Evolutionary conservation across 768 basidiomycete genomes (phyloP), one percentile per base, ranked within the genome.

Genomic region (Hygrocybe coccinea): DNA sequence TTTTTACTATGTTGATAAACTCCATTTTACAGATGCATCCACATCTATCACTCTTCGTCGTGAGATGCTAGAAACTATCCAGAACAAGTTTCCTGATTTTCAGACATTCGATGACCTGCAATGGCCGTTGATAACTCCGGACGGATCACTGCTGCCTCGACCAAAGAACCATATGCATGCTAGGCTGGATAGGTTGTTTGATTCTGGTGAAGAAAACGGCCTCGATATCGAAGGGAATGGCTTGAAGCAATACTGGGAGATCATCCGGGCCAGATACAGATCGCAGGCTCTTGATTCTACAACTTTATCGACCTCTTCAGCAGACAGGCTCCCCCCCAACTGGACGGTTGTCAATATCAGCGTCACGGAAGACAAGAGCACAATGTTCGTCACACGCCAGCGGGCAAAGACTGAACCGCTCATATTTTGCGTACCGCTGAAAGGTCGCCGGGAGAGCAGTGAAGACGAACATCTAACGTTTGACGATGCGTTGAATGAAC

Each of bases 311-410:
- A 65, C 71, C 2, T 75, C 71, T 4, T 73, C 74, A 22, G 69
- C 69, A 10, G 65, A 73, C 25, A 66, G 67, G 11, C 73, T 97
- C 1, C 94, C 95, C 0, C 53, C 64, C 2, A 80, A 86, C 56
- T 98, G 95, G 95, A 86, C 85, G 4, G 79, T 92, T 19, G 74
- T 97, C 56, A 89, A 86, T 58, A 83, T 98, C 61, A 88, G 79
- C 64, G 77, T 97, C 54, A 87, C 91, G 0, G 83, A 88, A 1
- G 92, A 97, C 63, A 85, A 84, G 59, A 85, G 81, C 59, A 87
- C 89, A 6, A 77, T 98, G 66, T 86, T 97, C 59, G 71, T 97
- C 44, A 85, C 89, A 3, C 85, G 95, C 14, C 86, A 92, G 62
- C 80, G 86, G 21, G 76, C 80, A 1, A 76, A 75, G 0, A 60